Percentiles rank a stretch among this genome's conserved stretches.
These are phyloP conservation scores for Trichothecium sympodiale DNA, from an alignment of 2,329 filamentous ascomycete species.

Conservation along the genomic window DNA sequence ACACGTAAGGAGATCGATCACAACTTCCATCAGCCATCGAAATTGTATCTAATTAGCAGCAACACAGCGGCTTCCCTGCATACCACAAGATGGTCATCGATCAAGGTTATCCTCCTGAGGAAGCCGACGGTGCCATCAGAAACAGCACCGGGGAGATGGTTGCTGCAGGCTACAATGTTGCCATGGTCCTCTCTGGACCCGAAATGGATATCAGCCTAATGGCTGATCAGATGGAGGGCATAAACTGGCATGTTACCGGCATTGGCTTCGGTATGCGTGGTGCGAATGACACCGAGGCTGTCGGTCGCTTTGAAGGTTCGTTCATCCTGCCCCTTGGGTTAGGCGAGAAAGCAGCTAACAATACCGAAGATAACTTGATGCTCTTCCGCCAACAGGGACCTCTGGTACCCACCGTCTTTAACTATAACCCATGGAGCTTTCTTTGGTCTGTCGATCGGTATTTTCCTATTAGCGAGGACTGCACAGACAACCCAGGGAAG, in stretches of 20 bases:
- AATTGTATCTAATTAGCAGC: not conserved
- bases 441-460: constrained; percentile 1
- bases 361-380: not conserved
- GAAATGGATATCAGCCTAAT: not conserved
- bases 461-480: not conserved
- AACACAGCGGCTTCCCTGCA: not conserved
- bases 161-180: not conserved
- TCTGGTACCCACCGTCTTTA: not conserved
- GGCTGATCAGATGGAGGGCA: not conserved
- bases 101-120: constrained; percentile 1
- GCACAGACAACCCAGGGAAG: not conserved
- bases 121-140: not conserved
- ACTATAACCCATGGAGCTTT: constrained; percentile 1
- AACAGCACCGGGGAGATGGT: not conserved
- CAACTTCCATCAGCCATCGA: not conserved
- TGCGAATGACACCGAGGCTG: not conserved
- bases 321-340: not conserved
- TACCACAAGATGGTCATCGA: constrained; percentile 1
- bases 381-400: constrained; percentile 1
- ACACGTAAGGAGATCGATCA: constrained; percentile 1
- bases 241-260: not conserved
- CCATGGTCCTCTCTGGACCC: not conserved
- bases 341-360: not conserved
- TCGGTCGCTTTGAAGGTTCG: constrained; percentile 1
- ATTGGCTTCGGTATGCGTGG: constrained; percentile 1